A percentile compares a stretch with the other conserved stretches of the same genome.
phyloP scores from a whole-genome alignment of 1,284 basidiomycete genomes.

The Fomitopsis palustris region DNA sequence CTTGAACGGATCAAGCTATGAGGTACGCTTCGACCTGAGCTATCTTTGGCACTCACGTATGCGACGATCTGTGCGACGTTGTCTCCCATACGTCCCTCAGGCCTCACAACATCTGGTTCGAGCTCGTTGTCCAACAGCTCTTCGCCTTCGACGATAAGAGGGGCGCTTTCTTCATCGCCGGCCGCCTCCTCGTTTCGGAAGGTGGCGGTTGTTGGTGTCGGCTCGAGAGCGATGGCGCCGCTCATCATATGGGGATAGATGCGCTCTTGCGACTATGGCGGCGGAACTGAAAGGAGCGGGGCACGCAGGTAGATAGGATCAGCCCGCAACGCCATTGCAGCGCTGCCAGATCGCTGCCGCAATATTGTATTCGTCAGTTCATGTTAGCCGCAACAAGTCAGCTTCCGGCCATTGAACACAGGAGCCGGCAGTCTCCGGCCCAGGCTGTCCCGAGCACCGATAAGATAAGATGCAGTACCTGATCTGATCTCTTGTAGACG shows the following conservation, averaged over 20 bases:
- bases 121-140: slow-evolving; percentile 21
- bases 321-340: background rate
- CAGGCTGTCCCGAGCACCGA: background rate
- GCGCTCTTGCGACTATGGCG: background rate
- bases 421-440: background rate
- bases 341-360: background rate
- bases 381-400: background rate
- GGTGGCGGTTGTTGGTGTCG: background rate
- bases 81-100: slow-evolving; percentile 41
- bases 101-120: slow-evolving; percentile 33
- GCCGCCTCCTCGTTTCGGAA: slow-evolving; percentile 3
- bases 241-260: background rate
- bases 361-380: background rate
- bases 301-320: background rate
- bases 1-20: slow-evolving; percentile 8
- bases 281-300: background rate
- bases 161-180: slow-evolving; percentile 16
- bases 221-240: background rate
- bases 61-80: slow-evolving; percentile 34
- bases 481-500: background rate
- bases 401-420: background rate
- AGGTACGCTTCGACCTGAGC: background rate
- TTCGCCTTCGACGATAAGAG: slow-evolving; percentile 4
- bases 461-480: background rate
- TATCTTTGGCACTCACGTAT: slow-evolving; percentile 30